Evolutionary conservation across 495 filamentous ascomycete species (phyloP), one percentile per base, ranked within the genome.

Genomic region (Podospora tetraspora): DNA sequence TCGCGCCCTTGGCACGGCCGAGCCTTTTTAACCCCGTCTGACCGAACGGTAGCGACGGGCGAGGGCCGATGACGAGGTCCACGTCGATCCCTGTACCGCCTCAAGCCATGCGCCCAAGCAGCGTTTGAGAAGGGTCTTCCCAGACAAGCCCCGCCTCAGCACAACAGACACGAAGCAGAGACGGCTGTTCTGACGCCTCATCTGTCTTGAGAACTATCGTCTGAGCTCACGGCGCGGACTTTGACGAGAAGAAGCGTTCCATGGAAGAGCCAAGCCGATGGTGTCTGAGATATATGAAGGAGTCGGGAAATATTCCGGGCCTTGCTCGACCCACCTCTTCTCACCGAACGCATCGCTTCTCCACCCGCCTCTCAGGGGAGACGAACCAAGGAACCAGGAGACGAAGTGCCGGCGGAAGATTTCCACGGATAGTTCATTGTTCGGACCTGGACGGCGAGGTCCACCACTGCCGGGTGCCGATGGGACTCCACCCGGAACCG

Each of bases 1-100:
- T 65, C 23, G 25, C 43, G 43, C 43, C 43, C 63, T 65, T 56
- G 63, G 63, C 52, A 58, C 43, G 19, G 32, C 52, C 43, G 52
- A 30, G n/a, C 52, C 19, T 52, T n/a, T 52, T 52, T 19, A 52
- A 12, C n/a, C 43, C 43, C 43, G 43, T 52, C 43, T 52, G 43
- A 52, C 43, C 43, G 43, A 52, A n/a, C 37, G 37, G 37, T 4
- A 52, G 37, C 37, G 37, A 19, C 37, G 37, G 16, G 5, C 13
- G 37, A n/a, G 37, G 16, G 19, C 16, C 37, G 37, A 52, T 52
- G 37, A 52, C 37, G 37, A 52, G 37, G 37, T 43, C 37, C 32
- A 0, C 37, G 13, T 16, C 37, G 16, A 43, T 52, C n/a, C 19
- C 2, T 7, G n/a, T 16, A n/a, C 16, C 19, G 43, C 43, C 43